Evolutionary conservation across 2,329 filamentous ascomycete genomes (phyloP).

Genomic region (Claviceps arundinis): DNA sequence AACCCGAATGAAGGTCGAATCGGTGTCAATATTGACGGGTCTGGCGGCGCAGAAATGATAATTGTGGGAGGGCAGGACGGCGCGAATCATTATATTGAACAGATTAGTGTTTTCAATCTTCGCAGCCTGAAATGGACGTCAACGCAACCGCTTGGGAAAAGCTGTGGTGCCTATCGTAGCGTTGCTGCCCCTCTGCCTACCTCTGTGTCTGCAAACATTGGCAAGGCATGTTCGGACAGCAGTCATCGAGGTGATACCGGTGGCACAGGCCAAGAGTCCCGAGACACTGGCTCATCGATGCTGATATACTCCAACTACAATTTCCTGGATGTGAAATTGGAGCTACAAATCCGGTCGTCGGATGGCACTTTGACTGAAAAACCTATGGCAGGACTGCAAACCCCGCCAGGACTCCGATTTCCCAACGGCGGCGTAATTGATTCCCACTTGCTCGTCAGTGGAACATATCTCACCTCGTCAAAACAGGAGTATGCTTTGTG

Average conservation of each 20-base stretch:
- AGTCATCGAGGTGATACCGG: slow-evolving; percentile 27
- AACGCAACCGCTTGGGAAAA: slow-evolving; percentile 74
- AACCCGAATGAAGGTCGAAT: slow-evolving; percentile 79
- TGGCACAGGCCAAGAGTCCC: slow-evolving; percentile 38
- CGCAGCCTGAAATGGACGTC: slow-evolving; percentile 92
- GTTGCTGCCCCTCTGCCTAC: slow-evolving; percentile 76
- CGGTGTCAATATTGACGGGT: slow-evolving; percentile 78
- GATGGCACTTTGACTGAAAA: slow-evolving; percentile 79
- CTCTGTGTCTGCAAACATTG: slow-evolving; percentile 51
- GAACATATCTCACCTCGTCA: slow-evolving; percentile 91
- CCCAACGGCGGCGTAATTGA: slow-evolving; percentile 94
- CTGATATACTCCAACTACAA: slow-evolving; percentile 99
- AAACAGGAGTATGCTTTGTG: slow-evolving; percentile 97
- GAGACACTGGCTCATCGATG: slow-evolving; percentile 58
- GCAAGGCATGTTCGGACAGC: slow-evolving; percentile 37
- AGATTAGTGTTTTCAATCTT: slow-evolving; percentile 96
- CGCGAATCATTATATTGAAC: slow-evolving; percentile 97
- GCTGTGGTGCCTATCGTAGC: slow-evolving; percentile 90
- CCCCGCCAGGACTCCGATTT: slow-evolving; percentile 84
- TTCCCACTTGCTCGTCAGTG: slow-evolving; percentile 92
- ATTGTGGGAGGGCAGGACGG: slow-evolving; percentile 94
- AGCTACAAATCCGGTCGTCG: slow-evolving; percentile 74
- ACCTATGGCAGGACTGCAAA: slow-evolving; percentile 75
- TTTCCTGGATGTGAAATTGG: slow-evolving; percentile 91
- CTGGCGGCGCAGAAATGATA: slow-evolving; percentile 91